A percentile compares a stretch with the other conserved stretches of the same genome.
Evolutionary conservation across 192 early-diverging fungal species (phyloP).

Genomic region (Backusella westeae): DNA sequence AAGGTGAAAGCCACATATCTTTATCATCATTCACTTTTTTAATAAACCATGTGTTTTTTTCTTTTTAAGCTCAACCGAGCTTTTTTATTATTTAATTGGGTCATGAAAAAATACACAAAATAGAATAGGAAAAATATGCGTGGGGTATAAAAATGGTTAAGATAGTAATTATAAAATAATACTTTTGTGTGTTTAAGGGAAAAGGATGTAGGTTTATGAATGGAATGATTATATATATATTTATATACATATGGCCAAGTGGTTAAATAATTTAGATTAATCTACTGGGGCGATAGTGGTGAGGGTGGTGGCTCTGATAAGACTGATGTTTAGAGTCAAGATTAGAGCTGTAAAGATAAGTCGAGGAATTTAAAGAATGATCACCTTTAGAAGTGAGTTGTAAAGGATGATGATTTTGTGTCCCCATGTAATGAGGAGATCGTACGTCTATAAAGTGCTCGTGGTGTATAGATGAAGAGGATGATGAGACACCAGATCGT

Average conservation of each 20-base stretch:
- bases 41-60: not conserved
- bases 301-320: not conserved
- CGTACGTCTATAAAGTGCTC: conserved; percentile 6
- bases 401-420: not conserved
- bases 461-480: conserved; percentile 7
- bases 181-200: not conserved
- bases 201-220: not conserved
- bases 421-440: conserved; percentile 12
- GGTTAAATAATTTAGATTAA: not conserved
- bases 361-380: conserved; percentile 3
- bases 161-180: not conserved
- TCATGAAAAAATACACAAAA: not conserved
- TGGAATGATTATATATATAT: not conserved
- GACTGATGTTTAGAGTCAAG: not conserved
- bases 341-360: not conserved
- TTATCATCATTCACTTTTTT: not conserved
- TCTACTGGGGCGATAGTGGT: conserved; percentile 10
- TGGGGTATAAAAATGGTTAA: not conserved
- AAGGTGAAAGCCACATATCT: not conserved
- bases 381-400: not conserved
- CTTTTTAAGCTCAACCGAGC: not conserved
- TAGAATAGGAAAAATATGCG: not conserved
- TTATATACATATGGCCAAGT: not conserved
- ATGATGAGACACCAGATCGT: conserved; percentile 7
- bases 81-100: not conserved